A percentile compares a stretch with the other conserved stretches of the same genome.
phyloP scores from a whole-genome alignment of 2,329 filamentous ascomycete species.

The Fusarium piperis region DNA sequence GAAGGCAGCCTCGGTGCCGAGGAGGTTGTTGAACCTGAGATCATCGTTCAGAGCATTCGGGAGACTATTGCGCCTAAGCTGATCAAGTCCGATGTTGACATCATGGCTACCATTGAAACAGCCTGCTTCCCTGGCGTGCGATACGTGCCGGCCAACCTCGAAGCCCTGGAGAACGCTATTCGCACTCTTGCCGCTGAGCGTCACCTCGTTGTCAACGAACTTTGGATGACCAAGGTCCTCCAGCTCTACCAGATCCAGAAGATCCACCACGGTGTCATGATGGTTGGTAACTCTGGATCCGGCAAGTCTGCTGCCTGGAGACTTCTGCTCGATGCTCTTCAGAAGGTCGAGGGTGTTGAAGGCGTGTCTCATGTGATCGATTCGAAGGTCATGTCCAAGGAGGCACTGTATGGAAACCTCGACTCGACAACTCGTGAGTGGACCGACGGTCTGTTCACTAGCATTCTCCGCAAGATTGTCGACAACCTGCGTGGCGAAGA shows the following conservation, averaged over 20 bases:
- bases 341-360: slow-evolving; percentile 89
- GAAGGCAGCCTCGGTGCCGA: slow-evolving; percentile 70
- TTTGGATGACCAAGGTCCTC: slow-evolving; percentile 97
- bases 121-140: slow-evolving; percentile 91
- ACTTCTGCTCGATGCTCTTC: slow-evolving; percentile 87
- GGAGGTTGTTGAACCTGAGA: slow-evolving; percentile 89
- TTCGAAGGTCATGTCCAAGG: slow-evolving; percentile 99
- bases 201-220: slow-evolving; percentile 88
- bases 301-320: slow-evolving; percentile 98
- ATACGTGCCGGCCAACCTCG: slow-evolving; percentile 89
- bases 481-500: slow-evolving; percentile 98
- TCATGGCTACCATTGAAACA: slow-evolving; percentile 84
- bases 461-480: slow-evolving; percentile 96
- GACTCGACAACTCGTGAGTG: slow-evolving; percentile 98
- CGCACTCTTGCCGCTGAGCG: slow-evolving; percentile 83
- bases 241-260: slow-evolving; percentile 98
- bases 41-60: slow-evolving; percentile 97
- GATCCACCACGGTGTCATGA: slow-evolving; percentile 99
- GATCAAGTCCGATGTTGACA: slow-evolving; percentile 89
- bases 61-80: slow-evolving; percentile 99
- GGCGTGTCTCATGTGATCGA: slow-evolving; percentile 98
- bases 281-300: slow-evolving; percentile 97
- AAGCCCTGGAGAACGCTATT: slow-evolving; percentile 82
- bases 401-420: slow-evolving; percentile 93
- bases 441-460: slow-evolving; percentile 98